A percentile compares a stretch with the other conserved stretches of the same genome.
These are phyloP conservation scores for Mytilinidion resinicola DNA, from an alignment of 495 filamentous ascomycete species.

Conservation along the genomic window DNA sequence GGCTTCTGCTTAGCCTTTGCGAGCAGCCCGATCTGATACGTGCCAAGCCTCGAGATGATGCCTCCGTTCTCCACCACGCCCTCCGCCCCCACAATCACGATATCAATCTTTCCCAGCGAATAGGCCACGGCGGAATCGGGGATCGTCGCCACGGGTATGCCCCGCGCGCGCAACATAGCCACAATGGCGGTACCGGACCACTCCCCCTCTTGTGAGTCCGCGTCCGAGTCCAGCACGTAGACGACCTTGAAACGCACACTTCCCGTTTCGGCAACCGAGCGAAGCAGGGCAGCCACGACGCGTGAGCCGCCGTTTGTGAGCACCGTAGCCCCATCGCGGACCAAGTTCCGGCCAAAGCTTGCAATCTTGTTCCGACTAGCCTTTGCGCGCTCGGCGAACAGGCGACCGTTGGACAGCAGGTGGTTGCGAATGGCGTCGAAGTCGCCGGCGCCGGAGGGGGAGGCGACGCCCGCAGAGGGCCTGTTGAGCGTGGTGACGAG, in stretches of 20 bases:
- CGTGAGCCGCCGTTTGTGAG: slow-evolving; percentile 83
- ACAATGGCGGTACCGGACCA: slow-evolving; percentile 57
- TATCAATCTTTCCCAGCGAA: slow-evolving; percentile 69
- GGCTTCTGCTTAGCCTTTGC: slow-evolving; percentile 71
- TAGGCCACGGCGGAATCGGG: slow-evolving; percentile 75
- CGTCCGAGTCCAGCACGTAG: slow-evolving; percentile 52
- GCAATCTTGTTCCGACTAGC: slow-evolving; percentile 77
- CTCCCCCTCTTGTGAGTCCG: slow-evolving; percentile 36
- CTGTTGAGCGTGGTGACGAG: slow-evolving; percentile 65
- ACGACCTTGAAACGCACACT: slow-evolving; percentile 74
- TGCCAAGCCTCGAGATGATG: slow-evolving; percentile 83
- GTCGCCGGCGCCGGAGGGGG: slow-evolving; percentile 49
- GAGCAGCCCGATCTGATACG: slow-evolving; percentile 79
- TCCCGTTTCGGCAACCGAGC: slow-evolving; percentile 60
- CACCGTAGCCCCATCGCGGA: slow-evolving; percentile 69
- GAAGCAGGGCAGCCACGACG: slow-evolving; percentile 71
- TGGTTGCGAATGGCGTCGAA: slow-evolving; percentile 80
- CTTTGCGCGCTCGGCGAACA: slow-evolving; percentile 86
- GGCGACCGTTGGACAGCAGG: slow-evolving; percentile 70
- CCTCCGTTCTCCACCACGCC: slow-evolving; percentile 91
- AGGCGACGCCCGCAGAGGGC: slow-evolving; percentile 31
- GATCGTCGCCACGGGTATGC: slow-evolving; percentile 79
- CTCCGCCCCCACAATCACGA: slow-evolving; percentile 89
- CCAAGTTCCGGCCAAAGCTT: slow-evolving; percentile 63
- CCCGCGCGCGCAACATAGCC: slow-evolving; percentile 59